Conservation (phyloP, 768 basidiomycete species). For the Amanita rubescens region DNA sequence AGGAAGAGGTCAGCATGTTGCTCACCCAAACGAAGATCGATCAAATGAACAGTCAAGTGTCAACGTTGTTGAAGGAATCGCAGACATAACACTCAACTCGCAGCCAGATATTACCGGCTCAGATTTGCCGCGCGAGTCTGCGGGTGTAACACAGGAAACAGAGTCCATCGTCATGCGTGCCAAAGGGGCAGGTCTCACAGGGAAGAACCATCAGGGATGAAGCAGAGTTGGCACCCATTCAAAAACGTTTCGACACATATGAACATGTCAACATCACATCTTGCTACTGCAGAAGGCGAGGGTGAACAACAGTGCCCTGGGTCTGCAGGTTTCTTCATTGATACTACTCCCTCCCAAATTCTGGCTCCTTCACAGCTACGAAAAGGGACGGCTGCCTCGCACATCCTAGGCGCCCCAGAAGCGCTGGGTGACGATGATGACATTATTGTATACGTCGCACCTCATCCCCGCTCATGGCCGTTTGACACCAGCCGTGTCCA, state of each 20-base stretch:
- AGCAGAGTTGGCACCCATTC: background rate
- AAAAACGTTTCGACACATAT: too few species aligned
- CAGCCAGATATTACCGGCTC: background rate
- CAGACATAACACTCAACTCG: slow-evolving; percentile 23
- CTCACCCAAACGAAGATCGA: background rate
- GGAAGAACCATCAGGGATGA: background rate
- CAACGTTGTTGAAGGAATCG: slow-evolving; percentile 24
- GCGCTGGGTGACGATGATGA: slow-evolving; percentile 46
- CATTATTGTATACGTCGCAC: slow-evolving; percentile 70
- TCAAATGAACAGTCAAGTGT: background rate
- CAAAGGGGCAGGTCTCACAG: background rate
- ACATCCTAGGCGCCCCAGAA: slow-evolving; percentile 31
- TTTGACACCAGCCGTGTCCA: slow-evolving; percentile 9
- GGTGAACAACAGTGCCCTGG: background rate
- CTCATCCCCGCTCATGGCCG: slow-evolving; percentile 44
- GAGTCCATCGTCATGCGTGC: too few species aligned
- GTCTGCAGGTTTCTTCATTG: slow-evolving; percentile 28
- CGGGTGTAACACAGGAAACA: too few species aligned
- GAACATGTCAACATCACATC: background rate
- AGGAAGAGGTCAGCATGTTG: background rate
- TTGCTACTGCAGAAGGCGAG: background rate
- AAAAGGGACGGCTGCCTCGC: slow-evolving; percentile 11
- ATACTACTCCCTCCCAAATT: slow-evolving; percentile 28
- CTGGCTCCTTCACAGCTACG: slow-evolving; percentile 9
- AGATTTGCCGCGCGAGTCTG: too few species aligned